These are phyloP conservation scores for Scorias spongiosa DNA, from an alignment of 2,329 filamentous ascomycete genomes.

Conservation along the genomic window DNA sequence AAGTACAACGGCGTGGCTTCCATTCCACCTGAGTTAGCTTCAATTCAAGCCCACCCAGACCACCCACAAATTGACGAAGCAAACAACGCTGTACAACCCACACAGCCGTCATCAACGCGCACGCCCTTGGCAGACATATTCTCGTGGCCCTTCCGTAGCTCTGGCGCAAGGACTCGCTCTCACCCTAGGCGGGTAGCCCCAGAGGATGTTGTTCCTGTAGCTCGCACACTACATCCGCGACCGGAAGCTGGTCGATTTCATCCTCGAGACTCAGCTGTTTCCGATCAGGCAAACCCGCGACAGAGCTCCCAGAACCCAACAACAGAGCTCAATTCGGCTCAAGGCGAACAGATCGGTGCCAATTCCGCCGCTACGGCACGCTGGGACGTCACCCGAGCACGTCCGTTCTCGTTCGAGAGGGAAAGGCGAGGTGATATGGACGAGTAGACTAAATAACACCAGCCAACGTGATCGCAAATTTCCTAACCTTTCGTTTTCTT, in stretches of 20 bases:
- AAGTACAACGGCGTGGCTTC: constrained; percentile 31
- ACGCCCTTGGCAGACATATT: background rate
- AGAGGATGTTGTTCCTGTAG: background rate
- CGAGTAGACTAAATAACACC: no score
- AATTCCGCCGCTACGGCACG: background rate
- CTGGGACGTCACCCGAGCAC: background rate
- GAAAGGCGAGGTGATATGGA: no score
- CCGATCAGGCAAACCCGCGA: background rate
- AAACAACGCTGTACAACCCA: background rate
- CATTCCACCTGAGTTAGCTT: background rate
- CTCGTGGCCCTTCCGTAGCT: background rate
- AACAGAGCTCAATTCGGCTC: background rate
- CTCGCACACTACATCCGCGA: background rate
- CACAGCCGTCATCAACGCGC: background rate
- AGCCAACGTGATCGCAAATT: no score
- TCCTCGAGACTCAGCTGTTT: background rate
- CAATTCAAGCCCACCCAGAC: background rate
- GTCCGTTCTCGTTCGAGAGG: background rate
- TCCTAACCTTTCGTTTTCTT: no score
- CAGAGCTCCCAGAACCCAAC: background rate
- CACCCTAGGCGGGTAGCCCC: background rate
- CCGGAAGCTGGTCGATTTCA: background rate
- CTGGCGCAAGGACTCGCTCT: background rate
- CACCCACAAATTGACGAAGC: background rate
- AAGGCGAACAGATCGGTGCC: background rate